Base-by-base conservation (phyloP, 2,329 filamentous ascomycete genomes). In the Claviceps digitariae region DNA sequence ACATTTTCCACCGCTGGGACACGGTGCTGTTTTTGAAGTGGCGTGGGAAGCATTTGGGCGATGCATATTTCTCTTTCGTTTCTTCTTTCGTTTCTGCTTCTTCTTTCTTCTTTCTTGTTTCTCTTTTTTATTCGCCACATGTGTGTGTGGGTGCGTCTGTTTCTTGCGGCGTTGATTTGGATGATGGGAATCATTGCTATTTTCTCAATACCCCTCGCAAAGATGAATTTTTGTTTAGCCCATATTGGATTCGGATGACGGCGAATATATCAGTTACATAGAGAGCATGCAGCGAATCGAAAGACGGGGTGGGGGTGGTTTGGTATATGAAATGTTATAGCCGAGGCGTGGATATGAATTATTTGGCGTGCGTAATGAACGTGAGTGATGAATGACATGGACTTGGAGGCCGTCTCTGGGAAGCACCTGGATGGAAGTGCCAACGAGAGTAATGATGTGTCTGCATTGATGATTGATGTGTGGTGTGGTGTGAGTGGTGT, bases 151-250 rank as follows among this genome's bases (percentile, higher is more conserved):
- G 12, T 10, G 12, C 20, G 23, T 45, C 13, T 34, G 31, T 34
- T 34, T 34, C 17, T 17, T 50, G 46, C 50, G 43, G 48, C 27
- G 45, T 54, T 49, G 49, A 55, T 54, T 55, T 54, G 56, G 53
- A 55, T 48, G 38, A 53, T 53, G 57, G 56, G 50, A 57, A 54
- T 56, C 48, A 52, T 54, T 55, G 51, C 46, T 46, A 40, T 51
- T 50, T 38, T 44, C 53, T 57, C 52, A 53, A 58, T 58, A 56
- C 57, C 56, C 53, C 49, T 59, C 50, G 52, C 31, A 31, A 52
- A 36, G 12, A 43, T 52, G 50, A 12, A 51, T 54, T 51, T 54
- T 51, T 23, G 29, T 4, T 12, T 51, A 20, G 44, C 29, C 31
- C 2, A 23, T 23, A 21, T 44, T 23, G 15, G 15, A 48, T 48